These are phyloP conservation scores for Yamadazyma triangularis DNA, from an alignment of 1,139 yeast genomes.

Conservation along the genomic window DNA sequence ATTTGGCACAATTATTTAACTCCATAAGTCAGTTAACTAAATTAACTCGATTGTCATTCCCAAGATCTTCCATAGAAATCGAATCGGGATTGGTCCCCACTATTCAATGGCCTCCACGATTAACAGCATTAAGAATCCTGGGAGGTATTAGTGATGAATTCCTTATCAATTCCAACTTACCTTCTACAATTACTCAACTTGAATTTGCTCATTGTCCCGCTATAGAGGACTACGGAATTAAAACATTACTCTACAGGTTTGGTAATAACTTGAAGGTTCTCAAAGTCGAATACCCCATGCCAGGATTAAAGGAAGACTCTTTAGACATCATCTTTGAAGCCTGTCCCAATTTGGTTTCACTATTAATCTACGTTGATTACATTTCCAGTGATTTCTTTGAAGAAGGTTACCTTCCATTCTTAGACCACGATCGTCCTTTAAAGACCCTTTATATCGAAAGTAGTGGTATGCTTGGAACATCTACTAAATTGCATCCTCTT, in stretches of 20 bases:
- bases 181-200: conserved; percentile 61
- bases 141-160: conserved; percentile 90
- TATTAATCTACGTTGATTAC: conserved; percentile 80
- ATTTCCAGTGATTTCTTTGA: conserved; percentile 62
- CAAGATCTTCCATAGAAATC: conserved; percentile 81
- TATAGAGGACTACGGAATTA: conserved; percentile 57
- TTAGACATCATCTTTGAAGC: conserved; percentile 67
- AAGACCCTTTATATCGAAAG: conserved; percentile 67
- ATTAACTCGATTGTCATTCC: conserved; percentile 77
- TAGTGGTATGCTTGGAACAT: conserved; percentile 84
- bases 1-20: conserved; percentile 69
- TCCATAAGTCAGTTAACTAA: conserved; percentile 61
- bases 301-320: conserved; percentile 63
- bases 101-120: conserved; percentile 72
- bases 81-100: conserved; percentile 42
- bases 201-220: conserved; percentile 89
- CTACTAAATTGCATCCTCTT: conserved; percentile 78
- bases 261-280: conserved; percentile 64
- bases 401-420: conserved; percentile 47
- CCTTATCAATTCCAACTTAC: conserved; percentile 61
- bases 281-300: conserved; percentile 84
- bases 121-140: conserved; percentile 69
- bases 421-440: conserved; percentile 54
- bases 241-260: conserved; percentile 53
- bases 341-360: conserved; percentile 65